These are phyloP conservation scores for Biscogniauxia marginata DNA, from an alignment of 2,329 filamentous ascomycete species.

Conservation along the genomic window DNA sequence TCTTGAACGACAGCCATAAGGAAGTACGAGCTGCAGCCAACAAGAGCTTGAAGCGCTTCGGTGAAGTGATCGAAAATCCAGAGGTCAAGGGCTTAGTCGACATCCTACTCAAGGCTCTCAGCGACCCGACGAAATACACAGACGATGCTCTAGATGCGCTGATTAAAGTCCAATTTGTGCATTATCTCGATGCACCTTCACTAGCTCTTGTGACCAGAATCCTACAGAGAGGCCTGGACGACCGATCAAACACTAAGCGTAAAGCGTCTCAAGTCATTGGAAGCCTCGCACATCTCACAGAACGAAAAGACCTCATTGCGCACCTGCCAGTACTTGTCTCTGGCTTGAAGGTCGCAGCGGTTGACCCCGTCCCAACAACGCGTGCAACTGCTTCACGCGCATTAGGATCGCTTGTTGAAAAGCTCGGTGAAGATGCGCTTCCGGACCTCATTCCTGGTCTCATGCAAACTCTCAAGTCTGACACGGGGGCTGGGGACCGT, in stretches of 20 bases:
- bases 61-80: slow-evolving; percentile 96
- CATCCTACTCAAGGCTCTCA: slow-evolving; percentile 91
- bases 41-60: slow-evolving; percentile 93
- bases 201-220: slow-evolving; percentile 93
- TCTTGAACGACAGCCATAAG: slow-evolving; percentile 97
- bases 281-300: slow-evolving; percentile 93
- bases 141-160: slow-evolving; percentile 90
- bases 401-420: slow-evolving; percentile 94
- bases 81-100: slow-evolving; percentile 92
- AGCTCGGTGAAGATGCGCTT: slow-evolving; percentile 92
- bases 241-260: slow-evolving; percentile 90
- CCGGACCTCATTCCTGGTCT: slow-evolving; percentile 96
- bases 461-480: slow-evolving; percentile 96
- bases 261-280: slow-evolving; percentile 98
- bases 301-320: slow-evolving; percentile 87
- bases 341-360: slow-evolving; percentile 82
- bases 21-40: slow-evolving; percentile 92
- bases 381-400: slow-evolving; percentile 95
- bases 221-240: slow-evolving; percentile 84
- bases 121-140: slow-evolving; percentile 95
- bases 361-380: slow-evolving; percentile 95
- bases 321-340: slow-evolving; percentile 91
- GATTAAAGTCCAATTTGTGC: slow-evolving; percentile 97
- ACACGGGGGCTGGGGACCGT: slow-evolving; percentile 93
- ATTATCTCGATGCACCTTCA: slow-evolving; percentile 97